These are phyloP conservation scores for Phyllosticta citribraziliensis DNA, from an alignment of 2,329 filamentous ascomycete species.

Conservation along the genomic window DNA sequence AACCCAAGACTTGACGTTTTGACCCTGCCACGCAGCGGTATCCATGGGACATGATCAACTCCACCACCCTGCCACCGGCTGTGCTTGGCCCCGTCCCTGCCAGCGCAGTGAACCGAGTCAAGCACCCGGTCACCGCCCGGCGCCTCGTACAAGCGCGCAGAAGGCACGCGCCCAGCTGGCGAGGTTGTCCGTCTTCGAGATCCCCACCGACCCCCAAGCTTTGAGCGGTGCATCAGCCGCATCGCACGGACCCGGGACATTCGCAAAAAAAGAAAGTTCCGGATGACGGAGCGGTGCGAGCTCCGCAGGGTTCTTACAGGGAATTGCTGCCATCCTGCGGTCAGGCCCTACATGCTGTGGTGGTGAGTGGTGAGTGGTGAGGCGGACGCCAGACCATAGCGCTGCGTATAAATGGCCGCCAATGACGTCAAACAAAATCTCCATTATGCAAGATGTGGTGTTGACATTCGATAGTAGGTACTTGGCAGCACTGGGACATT, in stretches of 20 bases:
- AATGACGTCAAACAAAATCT: neutral
- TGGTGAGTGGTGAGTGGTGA: neutral
- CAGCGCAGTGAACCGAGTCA: neutral
- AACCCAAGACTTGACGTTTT: neutral
- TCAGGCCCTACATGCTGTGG: neutral
- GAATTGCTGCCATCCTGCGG: neutral
- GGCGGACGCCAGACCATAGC: neutral
- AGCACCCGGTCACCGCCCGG: neutral
- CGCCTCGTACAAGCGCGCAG: neutral
- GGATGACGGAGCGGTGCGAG: neutral
- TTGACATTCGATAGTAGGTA: neutral
- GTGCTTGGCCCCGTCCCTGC: neutral
- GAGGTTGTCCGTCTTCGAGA: no score
- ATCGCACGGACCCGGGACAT: neutral
- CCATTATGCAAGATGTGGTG: neutral
- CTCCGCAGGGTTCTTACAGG: neutral
- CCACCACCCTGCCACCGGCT: neutral
- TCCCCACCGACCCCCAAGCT: neutral
- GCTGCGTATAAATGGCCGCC: neutral
- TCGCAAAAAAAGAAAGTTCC: neutral
- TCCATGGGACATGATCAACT: neutral
- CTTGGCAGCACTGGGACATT: neutral
- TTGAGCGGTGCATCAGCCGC: neutral
- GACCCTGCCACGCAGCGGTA: neutral
- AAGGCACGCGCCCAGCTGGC: neutral